Evolutionary conservation across 208 protist species (phyloP), one percentile per base, ranked within the genome.

Genomic region (Strigomonas galati): DNA sequence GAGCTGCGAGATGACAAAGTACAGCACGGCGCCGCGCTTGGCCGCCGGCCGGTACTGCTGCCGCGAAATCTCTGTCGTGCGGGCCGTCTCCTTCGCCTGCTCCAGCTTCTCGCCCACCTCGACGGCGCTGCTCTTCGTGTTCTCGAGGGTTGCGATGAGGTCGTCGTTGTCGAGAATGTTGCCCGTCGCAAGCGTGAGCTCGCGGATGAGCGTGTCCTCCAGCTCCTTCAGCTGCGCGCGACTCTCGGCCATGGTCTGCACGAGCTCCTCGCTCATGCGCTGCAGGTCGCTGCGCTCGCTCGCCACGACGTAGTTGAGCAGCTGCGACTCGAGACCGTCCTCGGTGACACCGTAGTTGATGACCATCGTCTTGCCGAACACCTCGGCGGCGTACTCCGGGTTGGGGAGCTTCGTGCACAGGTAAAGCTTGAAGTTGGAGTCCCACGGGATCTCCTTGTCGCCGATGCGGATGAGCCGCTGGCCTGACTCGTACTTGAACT

Each of bases 281-380:
- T 99, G 97, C 21, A 99, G 76, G 55, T 99, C 97, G 56, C 84
- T 92, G 61, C 97, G 87, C 83, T 99, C 99, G 67, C 90, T 93
- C 15, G 91, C 87, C 12, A 99, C 98, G 51, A 99, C 98, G 63
- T 97, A 97, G 81, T 99, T 99, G 12, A 99, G 86, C 59, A 99
- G 86, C 88, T 99, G 98, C 72, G 98, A 92, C 74, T 99, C 92
- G 60, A 99, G 87, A 17, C 99, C 99, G 37, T 98, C 76, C 64
- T 97, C 84, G 35, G 99, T 99, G 46, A 99, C 98, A 28, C 88
- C 93, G 81, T 98, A 99, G 84, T 99, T 99, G 75, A 99, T 98
- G 48, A 99, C 96, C 62, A 97, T 97, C 26, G 95, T 90, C 84
- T 98, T 98, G 40, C 95, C 93, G 65, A 98, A 98, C 17, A 99